These are phyloP conservation scores for Pyronema domesticum DNA, from an alignment of 495 filamentous ascomycete species.

Conservation along the genomic window DNA sequence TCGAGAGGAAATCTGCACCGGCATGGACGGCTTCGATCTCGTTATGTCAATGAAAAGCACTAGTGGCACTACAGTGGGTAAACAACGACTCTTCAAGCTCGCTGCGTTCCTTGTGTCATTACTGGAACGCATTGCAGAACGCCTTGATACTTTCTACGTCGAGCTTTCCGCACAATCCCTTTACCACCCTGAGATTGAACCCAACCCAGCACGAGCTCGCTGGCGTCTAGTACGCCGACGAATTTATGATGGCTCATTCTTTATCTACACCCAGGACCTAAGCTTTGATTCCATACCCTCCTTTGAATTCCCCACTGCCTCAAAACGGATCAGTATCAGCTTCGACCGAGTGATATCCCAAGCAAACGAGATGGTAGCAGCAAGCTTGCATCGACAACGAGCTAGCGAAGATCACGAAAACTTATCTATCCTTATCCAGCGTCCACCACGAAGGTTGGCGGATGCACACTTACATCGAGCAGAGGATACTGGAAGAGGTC, in stretches of 20 bases:
- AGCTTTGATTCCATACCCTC: constrained; percentile 21
- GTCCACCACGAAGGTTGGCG: constrained; percentile 16
- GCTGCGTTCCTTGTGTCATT: constrained; percentile 32
- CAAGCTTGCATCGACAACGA: background rate
- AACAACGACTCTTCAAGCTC: constrained; percentile 27
- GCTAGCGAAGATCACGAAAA: constrained; percentile 4
- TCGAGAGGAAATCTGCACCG: constrained; percentile 32
- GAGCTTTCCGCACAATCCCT: constrained; percentile 31
- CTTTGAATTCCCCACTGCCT: constrained; percentile 14
- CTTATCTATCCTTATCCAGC: background rate
- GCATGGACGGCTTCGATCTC: constrained; percentile 35
- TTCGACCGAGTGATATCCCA: constrained; percentile 32
- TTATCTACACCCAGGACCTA: constrained; percentile 29
- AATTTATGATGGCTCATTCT: constrained; percentile 32
- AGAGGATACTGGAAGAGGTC: constrained; percentile 13
- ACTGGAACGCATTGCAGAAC: constrained; percentile 32
- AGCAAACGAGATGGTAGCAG: constrained; percentile 10
- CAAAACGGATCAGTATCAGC: constrained; percentile 8
- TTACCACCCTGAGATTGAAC: constrained; percentile 31
- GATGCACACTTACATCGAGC: constrained; percentile 17
- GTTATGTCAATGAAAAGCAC: constrained; percentile 22
- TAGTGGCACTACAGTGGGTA: constrained; percentile 16
- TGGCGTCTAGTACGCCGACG: constrained; percentile 32
- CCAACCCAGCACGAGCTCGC: constrained; percentile 31
- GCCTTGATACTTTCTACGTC: constrained; percentile 32